Evolutionary conservation across 192 early-diverging fungal species (phyloP).

Genomic region (Coemansia sp.): DNA sequence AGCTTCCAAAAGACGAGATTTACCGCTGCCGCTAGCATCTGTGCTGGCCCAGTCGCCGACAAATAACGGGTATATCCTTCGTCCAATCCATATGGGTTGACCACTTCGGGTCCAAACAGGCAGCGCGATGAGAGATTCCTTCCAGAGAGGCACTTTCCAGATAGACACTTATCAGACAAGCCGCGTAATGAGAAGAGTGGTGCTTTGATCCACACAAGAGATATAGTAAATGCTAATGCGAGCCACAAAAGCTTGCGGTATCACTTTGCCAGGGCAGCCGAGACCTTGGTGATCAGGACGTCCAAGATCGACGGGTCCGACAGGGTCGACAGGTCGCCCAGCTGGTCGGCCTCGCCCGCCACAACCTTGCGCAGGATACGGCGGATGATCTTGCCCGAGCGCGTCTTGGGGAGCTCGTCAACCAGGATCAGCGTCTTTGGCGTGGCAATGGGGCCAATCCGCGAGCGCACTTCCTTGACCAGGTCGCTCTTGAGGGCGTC

Average conservation of each 20-base stretch:
- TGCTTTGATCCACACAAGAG: too few relatives aligned
- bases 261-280: conserved; percentile 14
- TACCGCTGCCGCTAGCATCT: too few relatives aligned
- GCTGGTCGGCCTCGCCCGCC: conserved; percentile 70
- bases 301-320: conserved; percentile 69
- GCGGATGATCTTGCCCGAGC: conserved; percentile 95
- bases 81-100: too few relatives aligned
- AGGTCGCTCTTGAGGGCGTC: conserved; percentile 57
- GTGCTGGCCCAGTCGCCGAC: too few relatives aligned
- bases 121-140: too few relatives aligned
- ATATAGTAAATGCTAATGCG: too few relatives aligned
- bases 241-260: not conserved
- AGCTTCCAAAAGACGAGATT: too few relatives aligned
- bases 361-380: conserved; percentile 92
- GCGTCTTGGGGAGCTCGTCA: conserved; percentile 89
- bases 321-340: conserved; percentile 86
- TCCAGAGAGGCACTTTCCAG: too few relatives aligned
- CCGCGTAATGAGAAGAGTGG: too few relatives aligned
- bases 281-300: conserved; percentile 47
- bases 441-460: conserved; percentile 90
- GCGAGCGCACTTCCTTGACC: conserved; percentile 69
- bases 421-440: conserved; percentile 84
- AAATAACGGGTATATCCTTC: too few relatives aligned
- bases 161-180: too few relatives aligned
- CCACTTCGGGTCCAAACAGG: too few relatives aligned